Percentiles rank a stretch among this genome's conserved stretches.
Evolutionary conservation across 345 rosid species (phyloP).

Genomic region (Cardamine resedifolia): DNA sequence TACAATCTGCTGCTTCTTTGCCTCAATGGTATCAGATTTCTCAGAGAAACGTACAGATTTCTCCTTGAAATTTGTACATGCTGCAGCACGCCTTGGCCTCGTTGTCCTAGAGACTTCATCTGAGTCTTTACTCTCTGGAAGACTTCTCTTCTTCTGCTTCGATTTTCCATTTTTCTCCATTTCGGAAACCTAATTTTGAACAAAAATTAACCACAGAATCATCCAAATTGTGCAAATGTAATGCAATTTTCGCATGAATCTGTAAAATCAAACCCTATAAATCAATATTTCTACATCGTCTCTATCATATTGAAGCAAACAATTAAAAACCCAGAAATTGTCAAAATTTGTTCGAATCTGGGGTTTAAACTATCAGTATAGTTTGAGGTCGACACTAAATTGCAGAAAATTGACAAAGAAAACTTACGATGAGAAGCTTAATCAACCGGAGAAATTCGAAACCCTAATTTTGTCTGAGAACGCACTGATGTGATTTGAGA

Average conservation of each 20-base stretch:
- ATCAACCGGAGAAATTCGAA: too few species aligned
- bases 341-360: too few species aligned
- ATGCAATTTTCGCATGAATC: background rate
- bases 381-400: too few species aligned
- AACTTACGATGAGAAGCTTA: too few species aligned
- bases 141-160: constrained; percentile 39
- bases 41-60: constrained; percentile 46
- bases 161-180: constrained; percentile 14
- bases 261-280: background rate
- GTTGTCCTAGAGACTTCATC: constrained; percentile 38
- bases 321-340: too few species aligned
- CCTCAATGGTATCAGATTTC: constrained; percentile 47
- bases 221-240: background rate
- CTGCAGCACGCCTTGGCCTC: constrained; percentile 79
- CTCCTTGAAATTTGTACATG: constrained; percentile 67
- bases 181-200: background rate
- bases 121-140: constrained; percentile 32
- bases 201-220: background rate
- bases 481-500: too few species aligned
- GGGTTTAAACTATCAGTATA: too few species aligned
- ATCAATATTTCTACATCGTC: too few species aligned
- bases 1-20: constrained; percentile 44
- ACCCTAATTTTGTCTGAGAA: too few species aligned
- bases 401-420: too few species aligned
- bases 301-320: too few species aligned